Evolutionary conservation across 345 rosid genomes (phyloP).

Genomic region (Geranium rotundifolium): DNA sequence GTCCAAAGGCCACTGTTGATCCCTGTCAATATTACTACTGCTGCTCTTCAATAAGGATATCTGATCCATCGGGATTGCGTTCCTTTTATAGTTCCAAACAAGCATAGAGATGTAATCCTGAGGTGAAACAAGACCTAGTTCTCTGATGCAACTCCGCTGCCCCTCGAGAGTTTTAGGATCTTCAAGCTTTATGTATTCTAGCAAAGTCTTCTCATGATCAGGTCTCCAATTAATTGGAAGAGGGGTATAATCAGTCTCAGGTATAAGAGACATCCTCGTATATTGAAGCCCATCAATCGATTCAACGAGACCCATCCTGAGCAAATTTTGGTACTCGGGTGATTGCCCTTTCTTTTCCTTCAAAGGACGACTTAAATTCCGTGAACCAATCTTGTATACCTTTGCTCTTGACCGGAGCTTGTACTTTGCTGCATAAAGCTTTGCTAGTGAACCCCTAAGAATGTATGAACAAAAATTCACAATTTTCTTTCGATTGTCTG

Average conservation of each 20-base stretch:
- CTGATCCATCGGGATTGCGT: slow-evolving; percentile 56
- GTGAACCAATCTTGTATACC: slow-evolving; percentile 63
- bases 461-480: slow-evolving; percentile 93
- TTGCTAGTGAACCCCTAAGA: slow-evolving; percentile 76
- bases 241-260: slow-evolving; percentile 79
- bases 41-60: slow-evolving; percentile 33
- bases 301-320: slow-evolving; percentile 85
- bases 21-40: slow-evolving; percentile 13
- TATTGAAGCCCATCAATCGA: slow-evolving; percentile 86
- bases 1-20: slow-evolving; percentile 26
- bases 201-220: slow-evolving; percentile 69
- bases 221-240: slow-evolving; percentile 87
- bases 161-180: slow-evolving; percentile 70
- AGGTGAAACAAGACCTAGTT: slow-evolving; percentile 80
- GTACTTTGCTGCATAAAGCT: slow-evolving; percentile 92
- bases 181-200: slow-evolving; percentile 68
- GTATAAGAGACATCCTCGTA: slow-evolving; percentile 92
- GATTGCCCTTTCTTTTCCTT: slow-evolving; percentile 90
- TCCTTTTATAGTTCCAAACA: slow-evolving; percentile 95
- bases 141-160: slow-evolving; percentile 50
- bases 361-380: slow-evolving; percentile 67
- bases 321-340: slow-evolving; percentile 69
- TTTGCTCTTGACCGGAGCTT: slow-evolving; percentile 89
- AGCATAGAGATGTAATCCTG: slow-evolving; percentile 87
- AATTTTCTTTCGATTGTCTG: slow-evolving; percentile 78